Evolutionary conservation across 805 yeast species (phyloP), one percentile per base, ranked within the genome.

Genomic region (Myxozyma vanderwaltii): DNA sequence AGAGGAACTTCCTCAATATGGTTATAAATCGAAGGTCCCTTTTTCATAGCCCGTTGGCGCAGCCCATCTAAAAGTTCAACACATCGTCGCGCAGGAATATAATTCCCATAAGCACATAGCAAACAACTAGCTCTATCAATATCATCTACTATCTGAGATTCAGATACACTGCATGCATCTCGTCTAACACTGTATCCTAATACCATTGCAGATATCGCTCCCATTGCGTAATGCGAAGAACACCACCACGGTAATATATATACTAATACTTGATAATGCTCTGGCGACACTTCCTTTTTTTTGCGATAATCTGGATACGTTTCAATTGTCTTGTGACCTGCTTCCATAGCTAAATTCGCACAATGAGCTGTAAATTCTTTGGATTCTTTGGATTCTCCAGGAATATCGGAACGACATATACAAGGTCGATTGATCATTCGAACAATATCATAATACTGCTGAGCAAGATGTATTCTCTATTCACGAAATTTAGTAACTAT

Each of bases 351-450:
- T 10, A 45, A 43, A 17, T 19, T 6, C 2, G 62, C 62, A 19
- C 54, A 49, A 10, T 24, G 26, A n/a, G 29, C 17, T 6, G 45
- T 46, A 19, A 54, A 43, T 21, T 48, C 57, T 19, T 31, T 40
- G n/a, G 62, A 53, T n/a, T 38, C 55, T 12, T 27, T 19, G 13
- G 62, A 58, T 44, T 58, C 55, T 40, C 55, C 51, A 8, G 62
- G 62, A 35, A 54, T 49, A 10, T 58, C 58, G 26, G 33, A 19
- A 13, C 36, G 50, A 51, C 62, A 58, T 1, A 58, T 41, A 44
- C 62, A 58, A 15, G 57, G 62, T 5, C 62, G 51, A 40, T 58
- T 58, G 43, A 54, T 36, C 58, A 58, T 41, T 6, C 62, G 57
- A 23, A 29, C 24, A 27, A 58, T 31, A 33, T 58, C 62, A 13